Conservation (phyloP, 345 rosid species). For the Excoecaria agallocha region DNA sequence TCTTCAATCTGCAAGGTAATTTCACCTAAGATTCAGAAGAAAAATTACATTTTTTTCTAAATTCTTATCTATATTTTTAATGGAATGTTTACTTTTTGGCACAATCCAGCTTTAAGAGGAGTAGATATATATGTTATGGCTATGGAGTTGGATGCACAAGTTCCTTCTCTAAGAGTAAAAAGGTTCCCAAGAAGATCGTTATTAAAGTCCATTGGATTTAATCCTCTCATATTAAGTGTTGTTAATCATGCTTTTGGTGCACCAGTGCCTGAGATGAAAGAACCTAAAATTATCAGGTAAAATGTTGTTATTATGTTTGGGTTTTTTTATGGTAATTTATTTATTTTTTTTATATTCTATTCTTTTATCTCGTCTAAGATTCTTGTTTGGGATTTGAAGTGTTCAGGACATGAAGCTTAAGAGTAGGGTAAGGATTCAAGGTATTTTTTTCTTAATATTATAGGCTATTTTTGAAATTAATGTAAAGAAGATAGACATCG, state of each 20-base stretch:
- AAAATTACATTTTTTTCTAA: no score
- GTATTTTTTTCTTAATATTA: slow-evolving; percentile 25
- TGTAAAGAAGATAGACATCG: neutral
- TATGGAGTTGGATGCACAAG: no score
- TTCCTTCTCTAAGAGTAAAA: slow-evolving; percentile 21
- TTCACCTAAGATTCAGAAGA: no score
- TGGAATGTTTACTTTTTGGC: no score
- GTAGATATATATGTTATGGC: no score
- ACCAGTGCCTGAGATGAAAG: slow-evolving; percentile 49
- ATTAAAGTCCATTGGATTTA: slow-evolving; percentile 47
- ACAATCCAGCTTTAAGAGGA: no score
- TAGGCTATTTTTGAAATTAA: neutral
- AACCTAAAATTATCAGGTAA: slow-evolving; percentile 72
- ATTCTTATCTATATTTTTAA: no score
- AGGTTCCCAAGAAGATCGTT: slow-evolving; percentile 44
- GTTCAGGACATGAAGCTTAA: slow-evolving; percentile 80
- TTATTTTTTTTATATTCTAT: no score
- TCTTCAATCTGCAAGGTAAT: no score
- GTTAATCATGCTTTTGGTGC: slow-evolving; percentile 50
- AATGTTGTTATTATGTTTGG: slow-evolving; percentile 21
- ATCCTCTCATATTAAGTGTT: slow-evolving; percentile 28
- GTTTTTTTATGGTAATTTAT: neutral
- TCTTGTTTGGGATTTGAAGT: slow-evolving; percentile 46
- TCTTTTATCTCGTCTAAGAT: slow-evolving; percentile 5
- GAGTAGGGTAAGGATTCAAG: slow-evolving; percentile 83